Base-by-base conservation (phyloP, 441 rosid species). In the Syzygium syzygioides region DNA sequence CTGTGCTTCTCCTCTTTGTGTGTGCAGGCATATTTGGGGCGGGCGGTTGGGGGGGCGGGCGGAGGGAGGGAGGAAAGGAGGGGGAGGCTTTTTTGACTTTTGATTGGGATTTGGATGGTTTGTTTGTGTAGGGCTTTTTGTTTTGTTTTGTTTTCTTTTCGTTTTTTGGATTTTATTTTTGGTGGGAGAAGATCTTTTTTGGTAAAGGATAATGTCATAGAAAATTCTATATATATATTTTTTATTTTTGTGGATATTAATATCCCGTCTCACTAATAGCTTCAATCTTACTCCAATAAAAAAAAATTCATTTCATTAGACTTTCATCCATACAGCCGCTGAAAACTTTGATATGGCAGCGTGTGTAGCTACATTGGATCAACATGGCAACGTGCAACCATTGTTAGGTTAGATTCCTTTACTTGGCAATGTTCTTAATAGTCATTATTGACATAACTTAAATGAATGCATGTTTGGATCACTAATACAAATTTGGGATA, bases 331-430 rank as follows among this genome's bases (percentile, higher is more conserved):
- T 32, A n/a, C 10, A 19, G 9, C 2, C 0, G 19, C 19, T n/a
- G 11, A 14, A 14, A 62, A 62, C 14, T 62, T 62, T 4, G 2
- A 62, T 62, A 6, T 14, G n/a, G n/a, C 6, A 6, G 14, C 9
- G 2, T n/a, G 19, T 7, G 10, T 60, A 60, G 66, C 28, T 60
- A 28, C 9, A 28, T 60, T 0, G 8, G 8, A 59, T 28, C 1
- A 0, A 62, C n/a, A n/a, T 62, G 6, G 4, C 2, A 0, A n/a
- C 0, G 20, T n/a, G 71, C 4, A 14, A 9, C 15, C 34, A 3
- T 62, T 28, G 4, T 62, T 14, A 62, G 0, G 2, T 62, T 15
- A 18, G 71, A n/a, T 14, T n/a, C 3, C 34, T 62, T n/a, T 62
- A 4, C 32, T 10, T n/a, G 1, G 37, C 10, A 2, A n/a, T 62